Conservation (phyloP, 2,329 filamentous ascomycete genomes). For the Neonectria faginata region DNA sequence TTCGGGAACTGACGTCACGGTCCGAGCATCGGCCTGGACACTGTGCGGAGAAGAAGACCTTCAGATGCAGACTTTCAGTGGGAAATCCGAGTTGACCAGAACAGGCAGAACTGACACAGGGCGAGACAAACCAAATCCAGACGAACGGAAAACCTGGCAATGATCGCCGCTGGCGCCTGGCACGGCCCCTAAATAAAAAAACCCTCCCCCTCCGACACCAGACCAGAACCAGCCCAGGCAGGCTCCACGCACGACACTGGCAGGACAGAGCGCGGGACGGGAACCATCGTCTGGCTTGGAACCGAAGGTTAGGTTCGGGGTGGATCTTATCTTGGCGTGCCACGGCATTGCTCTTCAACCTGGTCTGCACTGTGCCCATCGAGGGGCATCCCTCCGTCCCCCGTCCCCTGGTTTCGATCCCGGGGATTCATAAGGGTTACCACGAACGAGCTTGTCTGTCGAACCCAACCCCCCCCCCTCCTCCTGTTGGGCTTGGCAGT, state of each 20-base stretch:
- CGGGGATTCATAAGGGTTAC: not conserved
- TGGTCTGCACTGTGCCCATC: not conserved
- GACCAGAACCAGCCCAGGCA: constrained; percentile 3
- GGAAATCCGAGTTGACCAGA: no score
- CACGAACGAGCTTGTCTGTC: not conserved
- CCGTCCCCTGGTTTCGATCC: constrained; percentile 2
- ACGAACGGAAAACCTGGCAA: not conserved
- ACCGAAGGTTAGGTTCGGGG: constrained; percentile 9
- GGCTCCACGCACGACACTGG: constrained; percentile 17
- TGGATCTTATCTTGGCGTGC: constrained; percentile 12
- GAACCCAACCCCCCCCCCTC: not conserved
- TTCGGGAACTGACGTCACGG: constrained; percentile 31
- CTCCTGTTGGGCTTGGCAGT: not conserved
- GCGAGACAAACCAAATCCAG: no score
- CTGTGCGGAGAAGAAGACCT: constrained; percentile 5
- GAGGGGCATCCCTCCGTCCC: not conserved
- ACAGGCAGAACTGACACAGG: not conserved
- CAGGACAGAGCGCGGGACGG: not conserved
- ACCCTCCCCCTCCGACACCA: not conserved
- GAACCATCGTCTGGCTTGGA: not conserved
- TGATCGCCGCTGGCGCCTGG: constrained; percentile 16
- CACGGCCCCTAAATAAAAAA: constrained; percentile 22
- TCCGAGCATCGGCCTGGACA: constrained; percentile 15
- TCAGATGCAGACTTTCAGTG: no score
- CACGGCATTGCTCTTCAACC: not conserved